A percentile compares a stretch with the other conserved stretches of the same genome.
Evolutionary conservation across 129 eudicot species (phyloP).

Genomic region (Calendula officinalis): DNA sequence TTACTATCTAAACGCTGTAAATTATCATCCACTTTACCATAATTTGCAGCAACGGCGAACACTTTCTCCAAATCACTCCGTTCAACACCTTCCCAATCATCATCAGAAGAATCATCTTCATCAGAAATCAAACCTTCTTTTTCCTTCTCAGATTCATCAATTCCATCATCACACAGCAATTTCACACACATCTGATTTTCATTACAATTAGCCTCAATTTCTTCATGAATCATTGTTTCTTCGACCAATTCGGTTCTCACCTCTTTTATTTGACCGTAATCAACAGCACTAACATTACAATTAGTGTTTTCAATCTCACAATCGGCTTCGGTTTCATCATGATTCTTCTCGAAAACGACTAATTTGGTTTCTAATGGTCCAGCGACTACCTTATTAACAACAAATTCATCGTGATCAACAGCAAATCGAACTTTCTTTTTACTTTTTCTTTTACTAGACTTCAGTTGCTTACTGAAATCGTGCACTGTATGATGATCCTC

Average conservation of each 20-base stretch:
- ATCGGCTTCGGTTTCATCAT: neutral
- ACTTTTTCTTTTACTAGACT: slow-evolving; percentile 27
- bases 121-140: slow-evolving; percentile 29
- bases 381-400: slow-evolving; percentile 23
- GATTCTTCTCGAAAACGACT: slow-evolving; percentile 2
- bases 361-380: slow-evolving; percentile 20
- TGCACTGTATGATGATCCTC: slow-evolving; percentile 14
- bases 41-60: slow-evolving; percentile 53
- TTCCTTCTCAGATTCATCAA: slow-evolving; percentile 11
- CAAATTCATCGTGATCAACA: slow-evolving; percentile 33
- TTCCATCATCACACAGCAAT: slow-evolving; percentile 21
- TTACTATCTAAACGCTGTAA: slow-evolving; percentile 39
- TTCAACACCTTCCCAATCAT: slow-evolving; percentile 84
- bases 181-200: slow-evolving; percentile 13
- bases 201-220: neutral
- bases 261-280: no score
- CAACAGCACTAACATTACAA: no score
- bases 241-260: no score
- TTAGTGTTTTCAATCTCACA: no score
- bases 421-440: slow-evolving; percentile 59
- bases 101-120: slow-evolving; percentile 28
- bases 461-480: no score
- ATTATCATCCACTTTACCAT: slow-evolving; percentile 36
- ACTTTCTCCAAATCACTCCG: slow-evolving; percentile 61
- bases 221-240: neutral